A percentile compares a stretch with the other conserved stretches of the same genome.
phyloP scores from a whole-genome alignment of 2,329 filamentous ascomycete species.

The Verticillium nonalfalfae region DNA sequence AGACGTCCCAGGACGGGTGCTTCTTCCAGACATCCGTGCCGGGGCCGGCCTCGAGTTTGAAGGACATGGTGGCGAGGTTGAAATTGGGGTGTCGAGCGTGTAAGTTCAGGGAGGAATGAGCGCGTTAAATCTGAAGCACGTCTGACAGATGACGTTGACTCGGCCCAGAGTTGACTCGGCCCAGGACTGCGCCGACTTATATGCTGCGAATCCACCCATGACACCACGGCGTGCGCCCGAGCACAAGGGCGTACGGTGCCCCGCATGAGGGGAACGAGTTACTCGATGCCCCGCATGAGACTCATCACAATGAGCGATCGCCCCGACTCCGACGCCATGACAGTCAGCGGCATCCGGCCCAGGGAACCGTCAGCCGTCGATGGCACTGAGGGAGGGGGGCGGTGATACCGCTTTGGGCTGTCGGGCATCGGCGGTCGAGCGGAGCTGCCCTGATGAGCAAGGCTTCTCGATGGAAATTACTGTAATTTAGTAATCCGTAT shows the following conservation, averaged over 20 bases:
- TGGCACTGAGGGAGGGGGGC: background rate
- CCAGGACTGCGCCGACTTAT: too few relatives aligned
- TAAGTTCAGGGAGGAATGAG: too few relatives aligned
- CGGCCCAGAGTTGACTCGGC: too few relatives aligned
- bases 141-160: too few relatives aligned
- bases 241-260: background rate
- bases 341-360: too few relatives aligned
- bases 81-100: background rate
- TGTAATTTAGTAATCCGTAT: too few relatives aligned
- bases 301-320: background rate
- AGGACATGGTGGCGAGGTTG: constrained; percentile 17
- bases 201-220: too few relatives aligned
- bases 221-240: too few relatives aligned
- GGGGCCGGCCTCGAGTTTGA: constrained; percentile 49
- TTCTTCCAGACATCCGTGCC: constrained; percentile 75
- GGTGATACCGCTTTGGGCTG: background rate
- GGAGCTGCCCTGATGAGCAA: background rate
- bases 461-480: background rate
- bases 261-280: background rate
- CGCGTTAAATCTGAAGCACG: too few relatives aligned
- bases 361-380: background rate
- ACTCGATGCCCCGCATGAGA: background rate
- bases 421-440: background rate
- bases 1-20: constrained; percentile 51
- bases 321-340: background rate